These are phyloP conservation scores for Oenanthe javanica DNA, from an alignment of 140 eudicot genomes.

Conservation along the genomic window DNA sequence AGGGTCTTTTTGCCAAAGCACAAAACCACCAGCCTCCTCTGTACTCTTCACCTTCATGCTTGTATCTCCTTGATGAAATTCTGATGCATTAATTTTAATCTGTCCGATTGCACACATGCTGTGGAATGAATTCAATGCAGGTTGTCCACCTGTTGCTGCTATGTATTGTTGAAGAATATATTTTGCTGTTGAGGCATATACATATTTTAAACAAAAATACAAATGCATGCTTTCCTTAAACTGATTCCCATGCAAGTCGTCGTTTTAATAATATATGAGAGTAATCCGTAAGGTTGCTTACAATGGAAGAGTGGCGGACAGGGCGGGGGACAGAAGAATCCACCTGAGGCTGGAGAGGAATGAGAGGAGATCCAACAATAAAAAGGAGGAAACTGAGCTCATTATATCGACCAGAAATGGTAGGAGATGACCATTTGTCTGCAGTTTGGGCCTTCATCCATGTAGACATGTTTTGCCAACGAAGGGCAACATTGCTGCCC, in stretches of 20 bases:
- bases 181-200: constrained; percentile 68
- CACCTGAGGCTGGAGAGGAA: constrained; percentile 77
- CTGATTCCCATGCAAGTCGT: neutral
- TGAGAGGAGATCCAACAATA: constrained; percentile 74
- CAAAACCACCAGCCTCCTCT: constrained; percentile 82
- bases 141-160: constrained; percentile 92
- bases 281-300: constrained; percentile 22
- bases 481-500: constrained; percentile 58
- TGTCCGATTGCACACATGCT: constrained; percentile 88
- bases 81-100: constrained; percentile 62
- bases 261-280: neutral
- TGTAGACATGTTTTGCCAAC: constrained; percentile 89
- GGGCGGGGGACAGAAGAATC: constrained; percentile 40
- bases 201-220: neutral
- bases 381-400: constrained; percentile 82
- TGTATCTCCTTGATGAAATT: constrained; percentile 77
- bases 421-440: constrained; percentile 71
- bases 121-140: constrained; percentile 57
- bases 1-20: constrained; percentile 91
- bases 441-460: constrained; percentile 94
- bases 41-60: constrained; percentile 37
- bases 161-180: constrained; percentile 94
- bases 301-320: constrained; percentile 65
- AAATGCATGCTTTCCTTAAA: neutral
- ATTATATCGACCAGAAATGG: constrained; percentile 61